Evolutionary conservation across 768 basidiomycete species (phyloP).

Genomic region (Mycena vulgaris): DNA sequence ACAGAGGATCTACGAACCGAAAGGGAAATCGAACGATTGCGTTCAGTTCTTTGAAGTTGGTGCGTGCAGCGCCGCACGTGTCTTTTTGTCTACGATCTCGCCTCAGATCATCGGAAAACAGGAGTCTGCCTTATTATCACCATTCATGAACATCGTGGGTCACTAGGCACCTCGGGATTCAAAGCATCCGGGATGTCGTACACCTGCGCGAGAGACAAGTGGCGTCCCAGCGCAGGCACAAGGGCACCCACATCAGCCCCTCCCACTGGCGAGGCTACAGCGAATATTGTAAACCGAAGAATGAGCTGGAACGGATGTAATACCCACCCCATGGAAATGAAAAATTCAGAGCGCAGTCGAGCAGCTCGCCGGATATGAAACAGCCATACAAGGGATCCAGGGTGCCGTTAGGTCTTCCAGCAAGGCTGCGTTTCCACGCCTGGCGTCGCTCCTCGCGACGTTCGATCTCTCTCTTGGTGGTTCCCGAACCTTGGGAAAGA

Average conservation of each 20-base stretch:
- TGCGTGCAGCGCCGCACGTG: conserved; percentile 75
- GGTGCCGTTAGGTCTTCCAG: conserved; percentile 65
- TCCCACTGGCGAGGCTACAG: conserved; percentile 21
- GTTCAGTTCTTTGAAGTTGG: conserved; percentile 70
- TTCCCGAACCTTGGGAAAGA: conserved; percentile 3
- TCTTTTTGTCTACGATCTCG: conserved; percentile 56
- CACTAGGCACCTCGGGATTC: conserved; percentile 62
- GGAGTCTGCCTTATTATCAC: conserved; percentile 48
- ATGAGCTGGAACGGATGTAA: not conserved
- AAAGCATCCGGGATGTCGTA: conserved; percentile 73
- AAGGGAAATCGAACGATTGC: conserved; percentile 42
- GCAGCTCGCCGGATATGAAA: conserved; percentile 71
- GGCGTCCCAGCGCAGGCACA: not conserved
- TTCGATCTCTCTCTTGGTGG: conserved; percentile 39
- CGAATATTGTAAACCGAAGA: not conserved
- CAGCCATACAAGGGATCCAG: conserved; percentile 76
- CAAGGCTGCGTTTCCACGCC: conserved; percentile 65
- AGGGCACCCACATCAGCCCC: conserved; percentile 50
- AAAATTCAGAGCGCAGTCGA: conserved; percentile 81
- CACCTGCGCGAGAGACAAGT: conserved; percentile 44
- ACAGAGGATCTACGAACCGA: conserved; percentile 45
- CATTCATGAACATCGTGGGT: conserved; percentile 67
- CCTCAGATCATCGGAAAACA: not conserved
- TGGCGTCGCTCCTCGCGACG: conserved; percentile 42
- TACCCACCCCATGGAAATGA: conserved; percentile 71